A percentile compares a stretch with the other conserved stretches of the same genome.
Conservation (phyloP, 2,329 filamentous ascomycete genomes). For the Bipolaris zeicola region DNA sequence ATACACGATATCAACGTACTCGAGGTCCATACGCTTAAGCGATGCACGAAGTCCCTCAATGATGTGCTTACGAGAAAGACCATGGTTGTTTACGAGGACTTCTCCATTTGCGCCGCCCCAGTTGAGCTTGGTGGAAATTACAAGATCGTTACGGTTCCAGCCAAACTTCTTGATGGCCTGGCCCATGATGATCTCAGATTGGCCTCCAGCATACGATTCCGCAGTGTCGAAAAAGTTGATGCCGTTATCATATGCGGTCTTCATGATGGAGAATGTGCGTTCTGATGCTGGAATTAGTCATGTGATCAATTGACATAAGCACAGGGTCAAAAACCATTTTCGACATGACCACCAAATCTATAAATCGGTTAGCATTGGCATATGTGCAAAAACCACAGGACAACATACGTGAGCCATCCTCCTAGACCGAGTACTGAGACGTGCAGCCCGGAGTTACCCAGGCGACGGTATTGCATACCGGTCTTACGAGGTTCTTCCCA, state of each 20-base stretch:
- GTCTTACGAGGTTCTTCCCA: slow-evolving; percentile 41
- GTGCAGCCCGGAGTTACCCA: slow-evolving; percentile 74
- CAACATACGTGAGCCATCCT: slow-evolving; percentile 66
- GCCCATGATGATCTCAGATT: slow-evolving; percentile 62
- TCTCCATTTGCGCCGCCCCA: slow-evolving; percentile 56
- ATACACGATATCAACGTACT: slow-evolving; percentile 72
- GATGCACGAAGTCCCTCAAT: slow-evolving; percentile 68
- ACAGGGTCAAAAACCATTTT: slow-evolving; percentile 57
- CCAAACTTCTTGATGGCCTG: slow-evolving; percentile 61
- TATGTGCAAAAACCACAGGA: background rate
- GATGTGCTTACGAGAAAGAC: slow-evolving; percentile 72
- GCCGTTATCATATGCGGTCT: slow-evolving; percentile 61
- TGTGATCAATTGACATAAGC: background rate
- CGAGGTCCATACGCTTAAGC: slow-evolving; percentile 62
- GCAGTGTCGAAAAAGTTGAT: slow-evolving; percentile 49
- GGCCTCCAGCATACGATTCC: slow-evolving; percentile 55
- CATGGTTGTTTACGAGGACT: slow-evolving; percentile 66
- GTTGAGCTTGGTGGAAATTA: slow-evolving; percentile 55
- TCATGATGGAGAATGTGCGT: slow-evolving; percentile 60
- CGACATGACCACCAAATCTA: slow-evolving; percentile 67
- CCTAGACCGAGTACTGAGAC: slow-evolving; percentile 74
- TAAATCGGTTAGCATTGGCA: background rate
- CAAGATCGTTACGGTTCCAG: slow-evolving; percentile 57
- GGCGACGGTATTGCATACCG: slow-evolving; percentile 67
- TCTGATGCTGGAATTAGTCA: slow-evolving; percentile 43